phyloP scores from a whole-genome alignment of 257 asterid genomes.

The Ligustrum vulgare region DNA sequence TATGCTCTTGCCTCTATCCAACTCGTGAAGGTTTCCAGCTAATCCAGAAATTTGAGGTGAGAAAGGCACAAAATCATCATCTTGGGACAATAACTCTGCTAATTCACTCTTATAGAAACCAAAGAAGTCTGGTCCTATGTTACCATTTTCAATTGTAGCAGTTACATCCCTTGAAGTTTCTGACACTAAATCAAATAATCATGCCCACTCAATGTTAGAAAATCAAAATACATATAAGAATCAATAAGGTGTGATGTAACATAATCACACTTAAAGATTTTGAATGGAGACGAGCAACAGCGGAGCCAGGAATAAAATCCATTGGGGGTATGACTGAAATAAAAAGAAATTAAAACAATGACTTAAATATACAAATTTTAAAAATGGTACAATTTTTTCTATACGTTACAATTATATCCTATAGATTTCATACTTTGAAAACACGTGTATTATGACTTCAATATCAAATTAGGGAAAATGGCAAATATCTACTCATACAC shows the following conservation, averaged over 20 bases:
- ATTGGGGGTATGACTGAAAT: background rate
- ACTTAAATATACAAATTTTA: too few species aligned
- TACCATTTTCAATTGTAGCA: slow-evolving; percentile 26
- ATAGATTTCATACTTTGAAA: background rate
- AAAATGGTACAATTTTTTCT: background rate
- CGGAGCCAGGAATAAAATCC: background rate
- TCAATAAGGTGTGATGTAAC: background rate
- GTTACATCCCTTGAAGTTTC: slow-evolving; percentile 26
- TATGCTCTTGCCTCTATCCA: slow-evolving; percentile 20
- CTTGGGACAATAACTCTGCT: slow-evolving; percentile 51
- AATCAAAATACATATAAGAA: background rate
- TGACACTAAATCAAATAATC: slow-evolving; percentile 33
- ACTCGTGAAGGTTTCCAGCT: slow-evolving; percentile 26
- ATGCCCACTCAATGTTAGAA: slow-evolving; percentile 6
- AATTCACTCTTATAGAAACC: slow-evolving; percentile 53
- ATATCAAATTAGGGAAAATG: background rate
- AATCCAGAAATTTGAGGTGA: slow-evolving; percentile 27
- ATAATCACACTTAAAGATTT: background rate
- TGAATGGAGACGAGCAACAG: background rate
- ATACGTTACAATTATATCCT: background rate
- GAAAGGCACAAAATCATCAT: slow-evolving; percentile 44
- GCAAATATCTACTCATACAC: background rate
- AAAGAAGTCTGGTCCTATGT: slow-evolving; percentile 66
- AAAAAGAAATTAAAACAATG: background rate
- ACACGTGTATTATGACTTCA: background rate